Evolutionary conservation across 2,329 filamentous ascomycete species (phyloP).

Genomic region (Verticillium klebahnii): DNA sequence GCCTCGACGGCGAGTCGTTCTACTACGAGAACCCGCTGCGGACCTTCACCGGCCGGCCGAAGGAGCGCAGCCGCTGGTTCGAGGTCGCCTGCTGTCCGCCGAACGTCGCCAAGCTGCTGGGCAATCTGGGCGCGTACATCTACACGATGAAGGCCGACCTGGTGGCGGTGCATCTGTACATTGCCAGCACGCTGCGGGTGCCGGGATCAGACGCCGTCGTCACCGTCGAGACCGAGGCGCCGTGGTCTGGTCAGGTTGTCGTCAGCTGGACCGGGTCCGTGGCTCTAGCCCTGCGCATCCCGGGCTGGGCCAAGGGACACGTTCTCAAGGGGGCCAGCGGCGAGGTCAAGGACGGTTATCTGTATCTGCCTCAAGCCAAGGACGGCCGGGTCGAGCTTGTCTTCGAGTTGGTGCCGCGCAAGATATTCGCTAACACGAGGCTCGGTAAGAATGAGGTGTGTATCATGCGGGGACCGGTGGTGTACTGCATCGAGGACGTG

Average conservation of each 20-base stretch:
- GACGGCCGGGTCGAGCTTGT: not conserved
- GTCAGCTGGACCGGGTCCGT: not conserved
- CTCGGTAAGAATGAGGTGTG: conserved; percentile 3
- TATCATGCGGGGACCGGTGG: conserved; percentile 3
- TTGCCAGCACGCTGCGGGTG: not conserved
- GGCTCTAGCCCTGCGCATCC: conserved; percentile 3
- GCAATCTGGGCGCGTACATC: conserved; percentile 3
- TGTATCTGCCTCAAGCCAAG: not conserved
- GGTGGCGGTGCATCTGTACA: conserved; percentile 2
- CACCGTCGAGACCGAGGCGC: conserved; percentile 1
- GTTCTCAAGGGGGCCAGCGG: not conserved
- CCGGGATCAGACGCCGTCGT: not conserved
- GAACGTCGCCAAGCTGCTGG: conserved; percentile 4
- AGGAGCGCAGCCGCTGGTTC: conserved; percentile 4
- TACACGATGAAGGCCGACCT: not conserved
- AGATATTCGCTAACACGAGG: conserved; percentile 3
- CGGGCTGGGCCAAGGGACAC: conserved; percentile 1
- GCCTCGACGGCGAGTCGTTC: conserved; percentile 3
- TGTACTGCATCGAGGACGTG: conserved; percentile 5
- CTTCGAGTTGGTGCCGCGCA: not conserved
- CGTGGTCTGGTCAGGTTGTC: conserved; percentile 1
- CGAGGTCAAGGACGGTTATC: conserved; percentile 1
- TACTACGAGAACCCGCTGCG: conserved; percentile 6
- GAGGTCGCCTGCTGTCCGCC: conserved; percentile 5
- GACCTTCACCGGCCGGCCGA: conserved; percentile 1